Conservation (phyloP, 352 stramenopile species). For the Aphanomyces cochlioides region DNA sequence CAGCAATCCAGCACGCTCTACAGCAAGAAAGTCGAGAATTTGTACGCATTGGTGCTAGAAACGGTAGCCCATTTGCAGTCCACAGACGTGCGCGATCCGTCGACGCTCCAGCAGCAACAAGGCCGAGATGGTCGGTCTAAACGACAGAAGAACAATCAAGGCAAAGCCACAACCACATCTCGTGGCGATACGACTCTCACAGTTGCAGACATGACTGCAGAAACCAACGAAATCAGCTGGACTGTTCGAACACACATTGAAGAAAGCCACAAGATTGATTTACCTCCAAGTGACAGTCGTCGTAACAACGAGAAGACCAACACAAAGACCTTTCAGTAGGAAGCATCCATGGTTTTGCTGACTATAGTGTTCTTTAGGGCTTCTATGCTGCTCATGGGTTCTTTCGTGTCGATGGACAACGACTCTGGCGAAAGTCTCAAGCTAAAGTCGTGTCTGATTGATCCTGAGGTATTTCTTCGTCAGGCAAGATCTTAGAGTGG, state of each 20-base stretch:
- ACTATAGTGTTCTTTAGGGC: slow-evolving; percentile 38
- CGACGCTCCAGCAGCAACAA: slow-evolving; percentile 38
- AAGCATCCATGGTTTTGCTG: slow-evolving; percentile 9
- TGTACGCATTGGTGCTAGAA: slow-evolving; percentile 90
- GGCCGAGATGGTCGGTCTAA: slow-evolving; percentile 23
- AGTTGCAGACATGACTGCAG: slow-evolving; percentile 23
- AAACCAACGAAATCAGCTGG: slow-evolving; percentile 29
- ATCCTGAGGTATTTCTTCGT: slow-evolving; percentile 32
- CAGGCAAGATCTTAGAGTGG: not conserved
- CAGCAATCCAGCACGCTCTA: slow-evolving; percentile 93
- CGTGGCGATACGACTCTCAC: slow-evolving; percentile 26
- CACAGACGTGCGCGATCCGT: slow-evolving; percentile 46
- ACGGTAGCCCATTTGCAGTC: slow-evolving; percentile 70
- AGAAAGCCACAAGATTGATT: slow-evolving; percentile 49
- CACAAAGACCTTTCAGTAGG: slow-evolving; percentile 24
- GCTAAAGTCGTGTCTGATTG: slow-evolving; percentile 72
- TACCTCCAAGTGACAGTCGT: not conserved
- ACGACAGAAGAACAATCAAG: slow-evolving; percentile 32
- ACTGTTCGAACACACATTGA: slow-evolving; percentile 1
- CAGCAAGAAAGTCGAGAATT: slow-evolving; percentile 93
- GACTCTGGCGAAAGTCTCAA: slow-evolving; percentile 84
- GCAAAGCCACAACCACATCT: not conserved
- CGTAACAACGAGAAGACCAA: slow-evolving; percentile 9
- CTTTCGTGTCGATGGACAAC: slow-evolving; percentile 64
- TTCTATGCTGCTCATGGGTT: slow-evolving; percentile 76